phyloP scores from a whole-genome alignment of 2,329 filamentous ascomycete genomes.

The Colletotrichum limetticola region DNA sequence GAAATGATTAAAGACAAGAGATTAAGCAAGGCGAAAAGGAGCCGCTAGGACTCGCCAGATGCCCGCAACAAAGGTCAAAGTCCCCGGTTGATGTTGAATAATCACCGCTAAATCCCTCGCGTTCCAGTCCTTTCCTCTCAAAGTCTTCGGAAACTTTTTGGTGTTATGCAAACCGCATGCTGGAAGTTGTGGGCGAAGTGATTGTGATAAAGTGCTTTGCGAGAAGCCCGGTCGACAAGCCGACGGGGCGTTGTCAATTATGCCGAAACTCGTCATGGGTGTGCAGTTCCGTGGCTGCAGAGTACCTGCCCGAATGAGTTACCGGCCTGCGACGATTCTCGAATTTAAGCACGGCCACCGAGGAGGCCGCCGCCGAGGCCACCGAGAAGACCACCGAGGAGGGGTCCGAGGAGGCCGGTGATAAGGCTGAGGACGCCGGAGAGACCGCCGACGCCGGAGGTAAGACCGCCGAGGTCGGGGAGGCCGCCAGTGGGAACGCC shows the following conservation, averaged over 20 bases:
- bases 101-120: conserved; percentile 5
- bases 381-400: background rate
- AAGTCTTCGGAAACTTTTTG: conserved; percentile 8
- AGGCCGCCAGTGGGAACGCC: background rate
- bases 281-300: conserved; percentile 20
- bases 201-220: background rate
- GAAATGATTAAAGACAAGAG: conserved; percentile 29
- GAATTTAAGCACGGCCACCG: background rate
- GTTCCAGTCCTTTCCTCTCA: conserved; percentile 11
- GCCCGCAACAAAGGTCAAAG: conserved; percentile 27
- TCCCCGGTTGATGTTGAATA: conserved; percentile 12
- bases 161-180: background rate
- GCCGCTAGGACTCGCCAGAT: conserved; percentile 19
- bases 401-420: background rate
- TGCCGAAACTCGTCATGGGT: conserved; percentile 8
- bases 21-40: conserved; percentile 4
- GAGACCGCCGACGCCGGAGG: background rate
- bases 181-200: background rate
- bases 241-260: background rate
- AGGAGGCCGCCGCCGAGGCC: background rate
- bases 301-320: conserved; percentile 28
- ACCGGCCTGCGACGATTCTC: background rate
- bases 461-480: background rate
- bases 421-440: background rate
- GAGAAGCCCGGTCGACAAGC: background rate